Percentiles rank a stretch among this genome's conserved stretches.
Conservation (phyloP, 345 rosid species). For the Microthlaspi erraticum region DNA sequence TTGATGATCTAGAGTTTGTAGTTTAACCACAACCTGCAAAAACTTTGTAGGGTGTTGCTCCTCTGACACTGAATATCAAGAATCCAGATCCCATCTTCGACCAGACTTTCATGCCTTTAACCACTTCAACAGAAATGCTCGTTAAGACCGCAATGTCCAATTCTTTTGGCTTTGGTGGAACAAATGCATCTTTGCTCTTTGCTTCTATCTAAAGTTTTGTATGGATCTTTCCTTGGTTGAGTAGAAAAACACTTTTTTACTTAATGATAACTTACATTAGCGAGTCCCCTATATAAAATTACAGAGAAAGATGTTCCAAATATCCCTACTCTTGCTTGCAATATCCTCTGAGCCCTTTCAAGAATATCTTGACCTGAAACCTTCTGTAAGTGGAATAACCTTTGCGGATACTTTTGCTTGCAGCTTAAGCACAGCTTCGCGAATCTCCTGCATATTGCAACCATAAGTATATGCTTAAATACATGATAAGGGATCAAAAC, state of each 20-base stretch:
- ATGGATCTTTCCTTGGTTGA: background rate
- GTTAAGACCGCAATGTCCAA: conserved; percentile 78
- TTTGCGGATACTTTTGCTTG: conserved; percentile 83
- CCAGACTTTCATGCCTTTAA: conserved; percentile 66
- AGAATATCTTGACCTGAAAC: conserved; percentile 77
- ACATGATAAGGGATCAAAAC: background rate
- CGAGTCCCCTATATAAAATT: conserved; percentile 8
- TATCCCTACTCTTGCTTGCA: conserved; percentile 14
- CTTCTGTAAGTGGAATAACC: conserved; percentile 89
- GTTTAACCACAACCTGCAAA: background rate
- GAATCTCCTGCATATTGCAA: conserved; percentile 69
- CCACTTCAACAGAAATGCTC: conserved; percentile 68
- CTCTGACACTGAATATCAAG: conserved; percentile 74
- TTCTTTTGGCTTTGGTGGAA: conserved; percentile 96
- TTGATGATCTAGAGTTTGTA: conserved; percentile 1
- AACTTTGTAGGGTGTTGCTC: conserved; percentile 78
- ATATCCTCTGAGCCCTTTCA: conserved; percentile 5
- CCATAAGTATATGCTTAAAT: background rate
- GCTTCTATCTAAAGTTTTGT: conserved; percentile 41
- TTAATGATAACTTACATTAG: conserved; percentile 18
- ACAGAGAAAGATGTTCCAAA: conserved; percentile 25
- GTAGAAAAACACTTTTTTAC: background rate
- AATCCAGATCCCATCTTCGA: conserved; percentile 81
- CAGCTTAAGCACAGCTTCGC: conserved; percentile 70
- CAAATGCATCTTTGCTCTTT: conserved; percentile 83